Evolutionary conservation across 106 monocot genomes (phyloP), one percentile per base, ranked within the genome.

Genomic region (Acanthochlamys bracteata): DNA sequence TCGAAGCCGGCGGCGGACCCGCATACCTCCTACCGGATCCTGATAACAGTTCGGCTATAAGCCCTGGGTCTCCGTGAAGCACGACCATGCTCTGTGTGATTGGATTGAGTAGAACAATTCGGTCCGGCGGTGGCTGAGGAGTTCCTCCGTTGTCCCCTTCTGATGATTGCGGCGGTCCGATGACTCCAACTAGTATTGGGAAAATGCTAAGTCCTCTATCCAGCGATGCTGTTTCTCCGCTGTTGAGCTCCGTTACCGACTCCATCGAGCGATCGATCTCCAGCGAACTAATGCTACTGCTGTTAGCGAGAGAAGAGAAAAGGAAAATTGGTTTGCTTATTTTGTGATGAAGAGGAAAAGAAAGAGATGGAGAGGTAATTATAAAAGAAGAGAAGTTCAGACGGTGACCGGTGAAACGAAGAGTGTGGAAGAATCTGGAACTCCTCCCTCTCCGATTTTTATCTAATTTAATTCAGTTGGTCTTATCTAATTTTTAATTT

Each of bases 1-100:
- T 83, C 7, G 86, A 76, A 20, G 89, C 84, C 11, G 86, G 83
- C 42, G 83, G 83, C 45, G 76, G 78, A 4, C 71, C 78, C 16
- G 11, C 16, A 19, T 54, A n/a, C 11, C 6, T 8, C 16, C n/a
- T n/a, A 17, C 53, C 53, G 53, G 16, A 3, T 7, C 24, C 42
- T 22, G 55, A 14, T 26, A 79, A 42, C 42, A 75, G 25, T 51
- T 68, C 69, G 25, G 70, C 45, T 12, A 76, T 19, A 3, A 80
- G 9, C 7, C 24, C 59, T 13, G 66, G 52, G 25, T 59, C 53
- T 22, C 75, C 75, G n/a, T 71, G 74, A 10, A 80, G 55, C 4
- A 80, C 71, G 22, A 71, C 67, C 71, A 71, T 72, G 10, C 61
- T 57, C 55, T 74, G 71, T 25, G 78, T 71, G 24, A 59, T 17